phyloP scores from a whole-genome alignment of 306 rosid species.

The Fagus crenata region DNA sequence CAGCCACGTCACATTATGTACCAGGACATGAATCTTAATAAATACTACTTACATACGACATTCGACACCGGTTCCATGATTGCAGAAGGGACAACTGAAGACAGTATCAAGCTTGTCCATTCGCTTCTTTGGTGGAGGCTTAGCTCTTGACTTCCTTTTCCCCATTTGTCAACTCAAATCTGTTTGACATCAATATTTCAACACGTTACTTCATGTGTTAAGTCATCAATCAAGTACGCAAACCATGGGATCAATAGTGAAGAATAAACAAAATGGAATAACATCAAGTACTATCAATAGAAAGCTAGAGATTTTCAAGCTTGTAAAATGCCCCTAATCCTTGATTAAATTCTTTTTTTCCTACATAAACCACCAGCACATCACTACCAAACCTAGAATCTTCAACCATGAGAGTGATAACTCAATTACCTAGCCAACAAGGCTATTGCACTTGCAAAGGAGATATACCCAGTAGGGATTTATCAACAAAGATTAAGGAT shows the following conservation, averaged over 20 bases:
- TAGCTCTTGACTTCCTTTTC: conserved; percentile 56
- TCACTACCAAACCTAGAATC: background rate
- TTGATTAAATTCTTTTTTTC: background rate
- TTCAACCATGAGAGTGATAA: background rate
- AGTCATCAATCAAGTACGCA: background rate
- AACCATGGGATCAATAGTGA: background rate
- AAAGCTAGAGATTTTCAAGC: background rate
- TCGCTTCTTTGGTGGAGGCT: conserved; percentile 65
- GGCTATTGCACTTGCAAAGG: background rate
- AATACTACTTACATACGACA: conserved; percentile 50
- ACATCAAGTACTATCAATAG: background rate
- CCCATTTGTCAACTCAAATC: conserved; percentile 43
- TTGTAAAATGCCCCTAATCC: background rate
- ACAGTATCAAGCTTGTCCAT: conserved; percentile 65
- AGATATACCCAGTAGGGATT: background rate
- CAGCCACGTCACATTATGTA: background rate
- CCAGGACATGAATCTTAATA: background rate
- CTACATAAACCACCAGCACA: background rate
- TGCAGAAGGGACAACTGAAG: conserved; percentile 68
- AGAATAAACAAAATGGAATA: conserved; percentile 1
- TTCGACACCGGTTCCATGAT: conserved; percentile 66
- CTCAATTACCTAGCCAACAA: background rate
- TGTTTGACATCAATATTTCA: background rate
- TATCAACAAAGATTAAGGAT: background rate
- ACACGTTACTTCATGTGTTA: background rate